Evolutionary conservation across 139 green algal genomes (phyloP), one percentile per base, ranked within the genome.

Genomic region (Chlamydomonas applanata): DNA sequence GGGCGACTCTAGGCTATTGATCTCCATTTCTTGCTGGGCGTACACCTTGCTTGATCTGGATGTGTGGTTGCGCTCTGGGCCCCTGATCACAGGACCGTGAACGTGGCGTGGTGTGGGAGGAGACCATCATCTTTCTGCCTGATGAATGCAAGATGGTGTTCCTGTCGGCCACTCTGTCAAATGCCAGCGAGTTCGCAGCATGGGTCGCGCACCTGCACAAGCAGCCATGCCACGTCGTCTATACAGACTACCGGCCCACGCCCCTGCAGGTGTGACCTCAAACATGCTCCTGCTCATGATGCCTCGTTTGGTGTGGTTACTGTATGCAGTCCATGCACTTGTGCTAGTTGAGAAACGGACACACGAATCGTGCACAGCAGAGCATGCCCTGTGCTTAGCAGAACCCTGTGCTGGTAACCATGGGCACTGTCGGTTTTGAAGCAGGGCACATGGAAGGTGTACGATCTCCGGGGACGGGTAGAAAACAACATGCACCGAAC

Each of bases 31-130:
- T n/a, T n/a, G n/a, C n/a, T n/a, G n/a, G n/a, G n/a, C n/a, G n/a
- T n/a, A n/a, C n/a, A n/a, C n/a, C n/a, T n/a, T n/a, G n/a, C n/a
- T n/a, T n/a, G n/a, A n/a, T n/a, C n/a, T n/a, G n/a, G n/a, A n/a
- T n/a, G n/a, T n/a, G n/a, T n/a, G n/a, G n/a, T n/a, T n/a, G n/a
- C n/a, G n/a, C n/a, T n/a, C n/a, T n/a, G n/a, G n/a, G n/a, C n/a
- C n/a, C n/a, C n/a, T n/a, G n/a, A n/a, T 89, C 91, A 80, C 83
- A 94, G 75, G 96, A 99, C 86, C 77, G 86, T 1, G 96, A 99
- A 88, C 87, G 96, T 11, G 96, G 96, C 2, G 96, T 99, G 72
- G 96, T 99, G 59, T 99, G 96, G 96, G 96, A 99, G 86, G 96
- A 99, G 84, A 93, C 89, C 54, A 98, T 99, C 82, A 98, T 98